phyloP scores from a whole-genome alignment of 169 alveolate species.

The Eimeria praecox region DNA sequence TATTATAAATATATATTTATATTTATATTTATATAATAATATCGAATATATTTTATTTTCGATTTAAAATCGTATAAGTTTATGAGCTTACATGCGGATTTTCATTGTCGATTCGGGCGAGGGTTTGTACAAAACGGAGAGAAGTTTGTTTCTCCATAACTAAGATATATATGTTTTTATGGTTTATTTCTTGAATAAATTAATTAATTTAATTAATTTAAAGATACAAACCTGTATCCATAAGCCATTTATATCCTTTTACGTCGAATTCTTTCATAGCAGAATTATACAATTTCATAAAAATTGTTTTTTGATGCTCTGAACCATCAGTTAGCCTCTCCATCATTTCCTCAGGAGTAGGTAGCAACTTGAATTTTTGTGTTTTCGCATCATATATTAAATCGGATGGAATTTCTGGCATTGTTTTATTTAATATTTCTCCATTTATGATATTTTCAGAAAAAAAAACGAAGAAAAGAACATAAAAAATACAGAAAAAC shows the following conservation, averaged over 20 bases:
- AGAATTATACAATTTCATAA: constrained; percentile 80
- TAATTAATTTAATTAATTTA: background rate
- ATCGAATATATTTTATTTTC: too few species aligned
- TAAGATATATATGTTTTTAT: background rate
- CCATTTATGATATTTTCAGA: background rate
- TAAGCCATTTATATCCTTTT: constrained; percentile 86
- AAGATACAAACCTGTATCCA: constrained; percentile 74
- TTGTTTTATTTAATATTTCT: background rate
- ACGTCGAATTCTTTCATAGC: constrained; percentile 85
- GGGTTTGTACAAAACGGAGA: constrained; percentile 80
- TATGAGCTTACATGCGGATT: constrained; percentile 82
- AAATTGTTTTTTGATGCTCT: constrained; percentile 26
- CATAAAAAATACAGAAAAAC: background rate
- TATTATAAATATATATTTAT: background rate
- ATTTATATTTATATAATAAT: background rate
- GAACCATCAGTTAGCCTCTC: constrained; percentile 50
- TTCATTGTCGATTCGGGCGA: constrained; percentile 59
- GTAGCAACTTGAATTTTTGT: constrained; percentile 43
- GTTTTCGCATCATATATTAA: constrained; percentile 17
- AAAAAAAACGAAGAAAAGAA: background rate
- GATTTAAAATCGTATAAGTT: too few species aligned
- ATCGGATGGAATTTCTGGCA: constrained; percentile 17
- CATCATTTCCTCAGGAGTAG: constrained; percentile 62
- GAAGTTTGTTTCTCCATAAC: constrained; percentile 76
- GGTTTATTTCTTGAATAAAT: background rate